These are phyloP conservation scores for Neurospora sp. DNA, from an alignment of 495 filamentous ascomycete genomes.

Conservation along the genomic window DNA sequence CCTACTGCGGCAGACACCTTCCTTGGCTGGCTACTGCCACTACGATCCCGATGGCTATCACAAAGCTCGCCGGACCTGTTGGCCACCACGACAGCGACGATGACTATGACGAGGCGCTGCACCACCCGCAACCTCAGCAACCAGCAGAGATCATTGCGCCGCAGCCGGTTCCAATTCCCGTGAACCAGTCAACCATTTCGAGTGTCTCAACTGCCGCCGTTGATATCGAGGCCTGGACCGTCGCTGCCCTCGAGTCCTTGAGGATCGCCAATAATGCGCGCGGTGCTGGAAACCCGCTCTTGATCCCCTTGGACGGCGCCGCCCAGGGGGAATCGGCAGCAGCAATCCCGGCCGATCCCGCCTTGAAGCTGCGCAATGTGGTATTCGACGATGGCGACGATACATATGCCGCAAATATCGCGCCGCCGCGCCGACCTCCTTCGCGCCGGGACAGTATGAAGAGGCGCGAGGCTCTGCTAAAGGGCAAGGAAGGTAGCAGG, in stretches of 20 bases:
- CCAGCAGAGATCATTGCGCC: background rate
- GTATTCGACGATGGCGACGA: slow-evolving; percentile 1
- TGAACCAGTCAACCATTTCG: slow-evolving; percentile 22
- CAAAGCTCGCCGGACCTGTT: background rate
- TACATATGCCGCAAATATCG: slow-evolving; percentile 10
- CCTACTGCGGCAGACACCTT: background rate
- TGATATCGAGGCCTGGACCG: slow-evolving; percentile 42
- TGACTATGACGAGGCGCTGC: slow-evolving; percentile 6
- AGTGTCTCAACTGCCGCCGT: slow-evolving; percentile 23
- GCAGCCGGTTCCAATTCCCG: background rate
- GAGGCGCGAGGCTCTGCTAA: slow-evolving; percentile 64
- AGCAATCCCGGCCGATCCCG: background rate
- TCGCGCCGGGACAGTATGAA: slow-evolving; percentile 36
- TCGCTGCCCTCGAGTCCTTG: slow-evolving; percentile 39
- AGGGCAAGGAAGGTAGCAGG: slow-evolving; percentile 86
- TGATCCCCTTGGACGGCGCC: slow-evolving; percentile 36
- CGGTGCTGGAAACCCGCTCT: slow-evolving; percentile 32
- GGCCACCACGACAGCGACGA: slow-evolving; percentile 5
- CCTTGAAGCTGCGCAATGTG: slow-evolving; percentile 16
- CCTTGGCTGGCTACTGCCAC: background rate
- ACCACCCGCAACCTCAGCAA: slow-evolving; percentile 4
- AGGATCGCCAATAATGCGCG: slow-evolving; percentile 34
- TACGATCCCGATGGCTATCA: slow-evolving; percentile 2
- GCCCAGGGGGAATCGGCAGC: background rate
- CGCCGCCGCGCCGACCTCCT: slow-evolving; percentile 24